phyloP scores from a whole-genome alignment of 768 basidiomycete species.

The Exidia glandulosa region DNA sequence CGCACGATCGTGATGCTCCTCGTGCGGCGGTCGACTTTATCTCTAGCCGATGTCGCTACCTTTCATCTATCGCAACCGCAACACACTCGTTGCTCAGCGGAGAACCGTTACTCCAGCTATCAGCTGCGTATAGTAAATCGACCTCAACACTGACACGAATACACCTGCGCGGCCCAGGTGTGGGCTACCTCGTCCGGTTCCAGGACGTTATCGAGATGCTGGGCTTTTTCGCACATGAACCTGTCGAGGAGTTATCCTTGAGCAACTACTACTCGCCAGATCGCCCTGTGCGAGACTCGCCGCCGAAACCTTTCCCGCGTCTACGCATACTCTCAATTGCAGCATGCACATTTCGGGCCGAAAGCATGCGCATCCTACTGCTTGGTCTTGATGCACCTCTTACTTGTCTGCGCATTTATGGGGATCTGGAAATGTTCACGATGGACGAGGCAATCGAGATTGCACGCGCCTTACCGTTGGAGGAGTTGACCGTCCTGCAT shows the following conservation, averaged over 20 bases:
- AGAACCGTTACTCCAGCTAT: neutral
- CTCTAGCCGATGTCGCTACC: neutral
- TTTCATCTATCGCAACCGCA: neutral
- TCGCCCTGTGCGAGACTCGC: neutral
- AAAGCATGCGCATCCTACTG: neutral
- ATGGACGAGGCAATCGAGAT: neutral
- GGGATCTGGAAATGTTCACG: neutral
- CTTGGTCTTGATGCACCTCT: neutral
- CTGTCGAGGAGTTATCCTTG: neutral
- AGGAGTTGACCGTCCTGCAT: neutral
- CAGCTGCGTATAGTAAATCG: neutral
- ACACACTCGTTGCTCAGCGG: neutral
- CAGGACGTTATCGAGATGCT: neutral
- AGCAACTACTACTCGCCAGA: neutral
- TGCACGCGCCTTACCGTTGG: neutral
- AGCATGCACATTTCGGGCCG: neutral
- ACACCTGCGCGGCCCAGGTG: neutral
- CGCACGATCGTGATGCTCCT: neutral
- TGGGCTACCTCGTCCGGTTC: neutral
- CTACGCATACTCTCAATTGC: neutral
- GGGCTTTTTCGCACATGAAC: neutral
- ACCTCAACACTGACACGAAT: neutral
- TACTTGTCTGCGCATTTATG: neutral
- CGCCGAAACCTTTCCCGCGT: neutral
- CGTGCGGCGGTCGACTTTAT: neutral